Conservation (phyloP, 2,329 filamentous ascomycete genomes). For the Rutstroemia sp. region DNA sequence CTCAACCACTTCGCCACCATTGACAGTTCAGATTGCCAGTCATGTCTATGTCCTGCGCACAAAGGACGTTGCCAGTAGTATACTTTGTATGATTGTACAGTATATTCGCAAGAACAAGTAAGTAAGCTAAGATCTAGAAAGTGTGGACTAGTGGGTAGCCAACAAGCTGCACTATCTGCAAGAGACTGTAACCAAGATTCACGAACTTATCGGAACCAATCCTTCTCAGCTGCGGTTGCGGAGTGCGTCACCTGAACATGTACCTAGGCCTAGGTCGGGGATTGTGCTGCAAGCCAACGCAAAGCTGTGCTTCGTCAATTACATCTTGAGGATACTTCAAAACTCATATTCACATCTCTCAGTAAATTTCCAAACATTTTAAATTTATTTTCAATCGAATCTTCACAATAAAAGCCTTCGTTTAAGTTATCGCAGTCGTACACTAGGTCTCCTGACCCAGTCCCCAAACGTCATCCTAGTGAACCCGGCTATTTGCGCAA, state of each 20-base stretch:
- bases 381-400: not conserved
- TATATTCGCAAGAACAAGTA: too few species aligned
- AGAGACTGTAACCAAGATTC: not conserved
- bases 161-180: not conserved
- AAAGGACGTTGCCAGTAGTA: too few species aligned
- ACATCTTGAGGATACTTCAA: not conserved
- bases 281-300: not conserved
- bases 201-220: not conserved
- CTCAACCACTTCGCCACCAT: too few species aligned
- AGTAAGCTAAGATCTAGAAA: too few species aligned
- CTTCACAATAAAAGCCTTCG: not conserved
- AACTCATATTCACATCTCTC: not conserved
- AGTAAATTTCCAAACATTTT: not conserved
- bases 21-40: too few species aligned
- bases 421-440: not conserved
- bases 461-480: slow-evolving; percentile 4
- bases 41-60: too few species aligned
- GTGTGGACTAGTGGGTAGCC: too few species aligned
- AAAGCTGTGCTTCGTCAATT: not conserved
- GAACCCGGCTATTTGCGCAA: not conserved
- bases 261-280: not conserved
- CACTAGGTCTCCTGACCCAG: slow-evolving; percentile 4
- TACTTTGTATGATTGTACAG: too few species aligned
- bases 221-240: not conserved
- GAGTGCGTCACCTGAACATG: not conserved